Evolutionary conservation across 2,329 filamentous ascomycete species (phyloP), one percentile per base, ranked within the genome.

Genomic region (Diplodia scrobiculata): DNA sequence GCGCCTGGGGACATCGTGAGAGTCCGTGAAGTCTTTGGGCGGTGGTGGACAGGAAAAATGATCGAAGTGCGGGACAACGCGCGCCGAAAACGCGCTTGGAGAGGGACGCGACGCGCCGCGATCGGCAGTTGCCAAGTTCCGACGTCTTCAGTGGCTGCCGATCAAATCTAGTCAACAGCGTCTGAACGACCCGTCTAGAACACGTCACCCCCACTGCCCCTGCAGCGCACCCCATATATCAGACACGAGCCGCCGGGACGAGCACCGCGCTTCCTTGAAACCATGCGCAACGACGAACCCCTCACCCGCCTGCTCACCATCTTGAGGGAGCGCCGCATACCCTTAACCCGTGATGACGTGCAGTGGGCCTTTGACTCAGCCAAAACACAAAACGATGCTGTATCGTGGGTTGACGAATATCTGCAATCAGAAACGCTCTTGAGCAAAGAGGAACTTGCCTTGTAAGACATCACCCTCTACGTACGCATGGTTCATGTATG

Each of bases 351-450:
- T 4, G 80, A 83, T 63, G 80, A 82, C 69, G 76, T 84, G 13
- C 77, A 80, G 29, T 77, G 79, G 71, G 79, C 81, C 6, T 84
- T 84, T 66, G 76, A 80, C 52, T 75, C 78, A 59, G 73, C 74
- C 3, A 72, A 77, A 36, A 83, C 78, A 13, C 77, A 76, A 66
- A 71, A 73, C 19, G 74, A 78, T 47, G 77, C 79, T 51, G 73
- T 74, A 9, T 71, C 72, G 63, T 84, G 82, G 81, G 78, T 83
- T 13, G 72, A 79, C 9, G 77, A 81, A 66, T 82, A 82, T 72
- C 71, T 84, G 32, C 73, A 78, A n/a, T 71, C 78, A 21, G 72
- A 78, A 5, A 83, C 80, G 0, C 71, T 84, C 10, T 72, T 84
- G 60, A 83, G 77, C 17, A 78, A 77, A 65, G 82, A 84, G 51